phyloP scores from a whole-genome alignment of 345 rosid genomes.

The Clarkia xantiana region DNA sequence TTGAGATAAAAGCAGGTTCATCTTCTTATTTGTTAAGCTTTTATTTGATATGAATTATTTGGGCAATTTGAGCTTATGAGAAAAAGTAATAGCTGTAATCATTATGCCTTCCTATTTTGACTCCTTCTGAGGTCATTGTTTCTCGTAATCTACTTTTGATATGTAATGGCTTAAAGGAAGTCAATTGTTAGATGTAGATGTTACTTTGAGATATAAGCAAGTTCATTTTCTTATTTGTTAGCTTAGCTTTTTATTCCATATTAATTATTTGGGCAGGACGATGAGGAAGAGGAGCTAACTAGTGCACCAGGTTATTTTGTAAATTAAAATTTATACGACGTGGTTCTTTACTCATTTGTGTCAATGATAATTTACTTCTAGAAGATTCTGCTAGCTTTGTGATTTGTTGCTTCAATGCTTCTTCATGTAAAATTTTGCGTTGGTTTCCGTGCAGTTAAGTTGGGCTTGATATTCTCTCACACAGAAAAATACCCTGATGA shows the following conservation, averaged over 20 bases:
- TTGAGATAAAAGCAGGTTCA: neutral
- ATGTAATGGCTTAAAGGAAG: neutral
- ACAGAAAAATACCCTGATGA: constrained; percentile 85
- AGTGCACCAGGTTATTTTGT: constrained; percentile 43
- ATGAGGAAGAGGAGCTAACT: constrained; percentile 51
- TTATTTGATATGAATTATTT: neutral
- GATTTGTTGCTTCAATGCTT: neutral
- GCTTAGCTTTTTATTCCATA: neutral
- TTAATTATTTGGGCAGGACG: constrained; percentile 36
- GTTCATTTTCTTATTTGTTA: neutral
- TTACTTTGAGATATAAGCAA: neutral
- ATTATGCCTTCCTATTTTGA: neutral
- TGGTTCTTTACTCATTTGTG: constrained; percentile 1
- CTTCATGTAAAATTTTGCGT: constrained; percentile 2
- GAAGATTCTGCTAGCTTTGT: neutral
- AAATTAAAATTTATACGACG: neutral
- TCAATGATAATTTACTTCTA: neutral
- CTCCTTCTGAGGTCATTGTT: neutral
- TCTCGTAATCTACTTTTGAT: neutral
- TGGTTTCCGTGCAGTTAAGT: constrained; percentile 55
- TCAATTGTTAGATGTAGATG: neutral
- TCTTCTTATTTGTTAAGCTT: neutral
- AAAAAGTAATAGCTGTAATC: constrained; percentile 40
- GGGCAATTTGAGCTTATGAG: constrained; percentile 72
- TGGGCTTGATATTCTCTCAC: constrained; percentile 81